Conservation (phyloP, 331 rosid genomes). For the Quercus lobata region DNA sequence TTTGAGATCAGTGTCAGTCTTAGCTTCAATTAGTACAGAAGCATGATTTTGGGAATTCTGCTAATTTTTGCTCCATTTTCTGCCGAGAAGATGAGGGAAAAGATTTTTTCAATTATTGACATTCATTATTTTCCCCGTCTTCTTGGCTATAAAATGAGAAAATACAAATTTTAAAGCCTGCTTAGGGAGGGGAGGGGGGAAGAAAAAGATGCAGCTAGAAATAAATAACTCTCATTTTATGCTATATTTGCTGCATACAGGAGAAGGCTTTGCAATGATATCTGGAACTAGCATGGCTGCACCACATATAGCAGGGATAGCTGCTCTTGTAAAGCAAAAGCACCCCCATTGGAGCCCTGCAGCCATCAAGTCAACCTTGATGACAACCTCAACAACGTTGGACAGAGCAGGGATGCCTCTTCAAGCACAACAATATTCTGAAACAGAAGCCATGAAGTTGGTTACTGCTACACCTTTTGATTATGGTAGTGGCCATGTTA, state of each 20-base stretch:
- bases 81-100: not conserved
- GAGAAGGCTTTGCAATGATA: conserved; percentile 97
- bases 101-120: not conserved
- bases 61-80: not conserved
- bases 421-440: conserved; percentile 89
- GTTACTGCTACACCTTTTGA: conserved; percentile 84
- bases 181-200: not conserved
- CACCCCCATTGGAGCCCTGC: conserved; percentile 99
- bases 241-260: conserved; percentile 37
- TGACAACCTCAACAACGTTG: conserved; percentile 83
- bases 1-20: not conserved
- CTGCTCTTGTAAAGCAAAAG: conserved; percentile 95
- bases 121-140: not conserved
- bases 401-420: conserved; percentile 93
- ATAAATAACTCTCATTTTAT: not conserved
- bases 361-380: conserved; percentile 95
- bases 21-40: not conserved
- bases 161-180: not conserved
- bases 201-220: not conserved
- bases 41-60: not conserved
- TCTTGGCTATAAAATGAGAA: not conserved
- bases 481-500: conserved; percentile 97
- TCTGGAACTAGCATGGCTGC: conserved; percentile 99
- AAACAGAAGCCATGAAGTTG: conserved; percentile 73
- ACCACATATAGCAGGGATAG: conserved; percentile 98